These are phyloP conservation scores for Suillus hirtellus DNA, from an alignment of 768 basidiomycete genomes.

Conservation along the genomic window DNA sequence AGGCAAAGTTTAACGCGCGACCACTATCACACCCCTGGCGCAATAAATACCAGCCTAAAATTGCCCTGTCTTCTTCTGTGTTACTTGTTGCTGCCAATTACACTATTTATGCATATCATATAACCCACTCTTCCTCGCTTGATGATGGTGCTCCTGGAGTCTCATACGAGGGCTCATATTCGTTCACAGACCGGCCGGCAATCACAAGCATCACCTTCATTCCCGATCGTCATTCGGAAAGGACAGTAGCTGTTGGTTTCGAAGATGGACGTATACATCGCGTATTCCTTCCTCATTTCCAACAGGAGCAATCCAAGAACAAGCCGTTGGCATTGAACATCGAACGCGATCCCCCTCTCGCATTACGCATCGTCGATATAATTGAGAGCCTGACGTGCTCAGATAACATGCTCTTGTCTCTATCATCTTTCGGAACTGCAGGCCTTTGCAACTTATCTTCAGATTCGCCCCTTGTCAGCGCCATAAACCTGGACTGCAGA, in stretches of 20 bases:
- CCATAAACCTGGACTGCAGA: conserved; percentile 49
- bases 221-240: conserved; percentile 44
- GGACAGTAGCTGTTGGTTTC: conserved; percentile 55
- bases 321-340: conserved; percentile 22
- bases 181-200: conserved; percentile 42
- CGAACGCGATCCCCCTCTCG: conserved; percentile 24
- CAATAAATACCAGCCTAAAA: conserved; percentile 52
- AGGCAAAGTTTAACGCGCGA: conserved; percentile 55
- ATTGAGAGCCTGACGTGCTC: conserved; percentile 59
- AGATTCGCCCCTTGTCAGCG: conserved; percentile 21
- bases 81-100: conserved; percentile 64
- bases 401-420: conserved; percentile 46
- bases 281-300: conserved; percentile 35
- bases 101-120: conserved; percentile 56
- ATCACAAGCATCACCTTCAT: conserved; percentile 58
- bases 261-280: conserved; percentile 59
- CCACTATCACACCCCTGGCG: conserved; percentile 63
- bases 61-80: conserved; percentile 55
- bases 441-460: conserved; percentile 35
- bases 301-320: conserved; percentile 9
- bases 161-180: conserved; percentile 45
- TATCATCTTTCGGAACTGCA: conserved; percentile 58
- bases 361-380: conserved; percentile 44
- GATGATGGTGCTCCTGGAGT: conserved; percentile 17
- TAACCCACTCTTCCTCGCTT: conserved; percentile 29